Evolutionary conservation across 768 basidiomycete genomes (phyloP).

Genomic region (Gelatoporia subvermispora): DNA sequence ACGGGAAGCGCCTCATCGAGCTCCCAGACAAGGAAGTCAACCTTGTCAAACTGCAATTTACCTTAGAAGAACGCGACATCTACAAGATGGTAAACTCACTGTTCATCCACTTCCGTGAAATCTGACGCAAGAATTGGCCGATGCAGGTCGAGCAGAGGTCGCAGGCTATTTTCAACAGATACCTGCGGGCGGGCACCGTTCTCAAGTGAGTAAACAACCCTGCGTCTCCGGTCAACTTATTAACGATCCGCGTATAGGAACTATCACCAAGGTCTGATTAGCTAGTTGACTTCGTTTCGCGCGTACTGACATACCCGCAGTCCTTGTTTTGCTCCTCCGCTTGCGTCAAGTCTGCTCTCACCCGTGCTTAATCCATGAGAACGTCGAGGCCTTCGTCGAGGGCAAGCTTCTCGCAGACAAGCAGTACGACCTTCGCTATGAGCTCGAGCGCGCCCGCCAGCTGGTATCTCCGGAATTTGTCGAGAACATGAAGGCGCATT

Average conservation of each 20-base stretch:
- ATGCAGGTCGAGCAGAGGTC: constrained; percentile 47
- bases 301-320: constrained; percentile 15
- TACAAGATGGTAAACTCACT: constrained; percentile 43
- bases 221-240: background rate
- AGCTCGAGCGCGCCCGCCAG: constrained; percentile 39
- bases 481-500: constrained; percentile 39
- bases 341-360: constrained; percentile 68
- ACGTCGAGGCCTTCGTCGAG: constrained; percentile 40
- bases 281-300: constrained; percentile 8
- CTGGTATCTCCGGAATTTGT: constrained; percentile 47
- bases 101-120: background rate
- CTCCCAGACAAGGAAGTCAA: constrained; percentile 52
- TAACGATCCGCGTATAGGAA: constrained; percentile 32
- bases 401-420: constrained; percentile 35
- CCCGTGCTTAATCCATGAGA: constrained; percentile 60
- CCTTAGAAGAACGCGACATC: constrained; percentile 57
- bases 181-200: constrained; percentile 57
- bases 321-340: constrained; percentile 45
- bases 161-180: constrained; percentile 63
- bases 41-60: constrained; percentile 51
- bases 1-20: constrained; percentile 65
- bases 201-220: constrained; percentile 43
- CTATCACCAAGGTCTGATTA: constrained; percentile 43
- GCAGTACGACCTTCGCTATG: constrained; percentile 29
- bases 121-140: background rate